Evolutionary conservation across 2,329 filamentous ascomycete species (phyloP).

Genomic region (Fusarium phyllophilum): DNA sequence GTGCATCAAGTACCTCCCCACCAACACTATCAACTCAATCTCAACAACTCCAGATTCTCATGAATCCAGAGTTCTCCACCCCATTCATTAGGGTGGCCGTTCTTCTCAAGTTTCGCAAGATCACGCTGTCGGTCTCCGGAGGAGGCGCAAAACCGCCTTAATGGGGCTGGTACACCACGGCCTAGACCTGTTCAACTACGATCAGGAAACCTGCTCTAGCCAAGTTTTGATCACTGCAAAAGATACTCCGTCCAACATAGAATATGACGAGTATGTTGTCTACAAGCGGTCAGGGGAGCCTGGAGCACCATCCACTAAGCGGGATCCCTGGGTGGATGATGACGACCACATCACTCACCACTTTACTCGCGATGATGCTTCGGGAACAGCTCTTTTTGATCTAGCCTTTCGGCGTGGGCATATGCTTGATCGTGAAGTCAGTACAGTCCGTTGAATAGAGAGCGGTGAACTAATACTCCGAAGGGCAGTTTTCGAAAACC

Average conservation of each 20-base stretch:
- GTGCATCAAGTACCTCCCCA: not conserved
- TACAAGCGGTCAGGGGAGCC: slow-evolving; percentile 42
- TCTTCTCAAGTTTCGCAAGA: slow-evolving; percentile 38
- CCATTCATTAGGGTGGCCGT: slow-evolving; percentile 39
- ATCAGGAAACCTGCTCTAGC: slow-evolving; percentile 47
- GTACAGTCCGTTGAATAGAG: not conserved
- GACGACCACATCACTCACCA: slow-evolving; percentile 48
- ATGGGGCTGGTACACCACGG: slow-evolving; percentile 44
- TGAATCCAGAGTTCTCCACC: slow-evolving; percentile 38
- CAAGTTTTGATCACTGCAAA: slow-evolving; percentile 48
- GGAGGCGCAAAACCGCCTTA: slow-evolving; percentile 40
- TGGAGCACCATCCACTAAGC: slow-evolving; percentile 3
- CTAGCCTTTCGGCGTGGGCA: slow-evolving; percentile 48
- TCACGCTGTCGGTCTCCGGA: slow-evolving; percentile 38
- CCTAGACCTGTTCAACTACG: slow-evolving; percentile 52
- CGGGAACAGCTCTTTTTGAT: slow-evolving; percentile 47
- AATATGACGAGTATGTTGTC: slow-evolving; percentile 53
- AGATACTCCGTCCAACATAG: slow-evolving; percentile 46
- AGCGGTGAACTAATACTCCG: not conserved
- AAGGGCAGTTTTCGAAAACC: slow-evolving; percentile 43
- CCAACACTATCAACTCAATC: not conserved
- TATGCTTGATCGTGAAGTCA: slow-evolving; percentile 45
- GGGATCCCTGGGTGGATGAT: slow-evolving; percentile 11
- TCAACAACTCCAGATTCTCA: slow-evolving; percentile 20
- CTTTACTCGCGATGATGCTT: slow-evolving; percentile 48